Base-by-base conservation (phyloP, 2,329 filamentous ascomycete genomes). In the Domatiomyces catenatus region DNA sequence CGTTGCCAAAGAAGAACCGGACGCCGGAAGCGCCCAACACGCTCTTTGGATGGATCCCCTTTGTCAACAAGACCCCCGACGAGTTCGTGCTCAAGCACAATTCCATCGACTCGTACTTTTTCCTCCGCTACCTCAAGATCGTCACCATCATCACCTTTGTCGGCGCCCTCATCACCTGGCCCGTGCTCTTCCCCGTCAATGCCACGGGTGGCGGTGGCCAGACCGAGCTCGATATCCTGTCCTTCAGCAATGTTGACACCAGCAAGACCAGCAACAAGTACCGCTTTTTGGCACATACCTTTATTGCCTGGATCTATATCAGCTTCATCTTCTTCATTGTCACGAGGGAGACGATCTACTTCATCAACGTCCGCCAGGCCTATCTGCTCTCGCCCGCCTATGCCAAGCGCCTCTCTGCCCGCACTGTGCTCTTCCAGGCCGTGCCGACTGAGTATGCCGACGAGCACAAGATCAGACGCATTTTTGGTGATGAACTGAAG, bases 281-380 rank as follows among this genome's bases (percentile, higher is more conserved):
- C 58, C 80, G 80, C 56, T 83, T 86, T 65, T 95, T 84, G 65
- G 90, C 88, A 0, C 87, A 94, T 64, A 77, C 78, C n/a, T 76
- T 86, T 48, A 72, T 88, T 49, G 80, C 82, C 1, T 94, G 86
- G 79, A 66, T 89, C 47, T 96, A 86, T 68, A 88, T 84, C 66
- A 69, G 78, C 45, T 96, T 96, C 63, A 75, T 96, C 57, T 83
- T 96, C 66, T 92, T 86, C 68, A 82, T 86, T 62, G 79, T 96
- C 55, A 84, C 88, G 50, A 79, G 90, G 52, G 90, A 96, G 67
- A 82, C 80, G 63, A 84, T 96, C 59, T 94, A 83, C 75, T 94
- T 86, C 67, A 84, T 95, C 71, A 94, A 93, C 62, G 69, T 96
- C 48, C 84, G 89, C 56, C 90, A 96, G 68, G 90, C 90, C 0